Base-by-base conservation (phyloP, 345 rosid genomes). In the Citrus sp. region DNA sequence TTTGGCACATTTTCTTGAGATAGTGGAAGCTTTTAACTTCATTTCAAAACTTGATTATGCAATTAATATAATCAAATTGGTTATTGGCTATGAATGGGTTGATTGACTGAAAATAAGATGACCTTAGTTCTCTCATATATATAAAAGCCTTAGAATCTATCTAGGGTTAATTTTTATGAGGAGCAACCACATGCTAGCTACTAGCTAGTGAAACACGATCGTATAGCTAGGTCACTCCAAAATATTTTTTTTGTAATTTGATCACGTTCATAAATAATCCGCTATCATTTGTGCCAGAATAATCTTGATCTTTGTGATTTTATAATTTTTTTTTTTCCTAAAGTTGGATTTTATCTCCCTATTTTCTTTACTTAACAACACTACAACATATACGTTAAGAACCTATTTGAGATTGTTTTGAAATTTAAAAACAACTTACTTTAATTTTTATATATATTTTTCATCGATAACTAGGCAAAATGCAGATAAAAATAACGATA, bases 1-100 rank as follows among this genome's bases (percentile, higher is more conserved):
- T 55, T 54, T 64, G 59, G 85, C 81, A 67, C 87, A 49, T 73
- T 72, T 78, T 77, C 49, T 35, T 64, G 32, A 75, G 28, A 63
- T 51, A 35, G 76, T 75, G 81, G 80, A 66, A 55, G 46, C 75
- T 35, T 73, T 12, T 28, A 22, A 24, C 49, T n/a, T 1, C 19
- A 37, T 32, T 64, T 32, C 21, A 12, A 51, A 21, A 30, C 46
- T 55, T 59, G 25, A 71, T 63, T 37, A 8, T 38, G 9, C 7
- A 54, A 54, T 54, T 54, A 54, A 18, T 54, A 54, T 54, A 25
- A 34, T 24, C 54, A 46, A 58, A 40, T 21, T 68, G 10, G 1
- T 65, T 28, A 54, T 61, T 2, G 34, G 66, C 14, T 27, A 27
- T 62, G 6, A 3, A 5, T 30, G 55, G 19, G 19, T 7, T 7